A percentile compares a stretch with the other conserved stretches of the same genome.
Conservation (phyloP, 192 early-diverging fungal genomes). For the Glomus cerebriforme region DNA sequence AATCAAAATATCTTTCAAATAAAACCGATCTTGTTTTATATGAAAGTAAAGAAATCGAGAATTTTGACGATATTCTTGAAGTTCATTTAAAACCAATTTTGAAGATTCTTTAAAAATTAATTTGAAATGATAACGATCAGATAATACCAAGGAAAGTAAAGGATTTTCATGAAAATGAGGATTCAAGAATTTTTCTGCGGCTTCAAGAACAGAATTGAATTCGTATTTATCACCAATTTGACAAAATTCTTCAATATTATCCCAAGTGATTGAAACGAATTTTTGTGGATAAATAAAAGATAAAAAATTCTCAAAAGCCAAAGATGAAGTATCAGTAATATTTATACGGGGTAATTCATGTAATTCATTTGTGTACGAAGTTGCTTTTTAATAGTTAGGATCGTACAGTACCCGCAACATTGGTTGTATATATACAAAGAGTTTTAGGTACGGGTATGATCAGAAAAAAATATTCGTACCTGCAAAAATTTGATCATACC, state of each 20-base stretch:
- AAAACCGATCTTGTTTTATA: background rate
- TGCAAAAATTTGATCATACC: too few species aligned
- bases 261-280: background rate
- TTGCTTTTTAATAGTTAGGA: too few species aligned
- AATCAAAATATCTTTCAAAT: background rate
- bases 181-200: background rate
- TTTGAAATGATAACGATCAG: background rate
- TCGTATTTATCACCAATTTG: conserved; percentile 12
- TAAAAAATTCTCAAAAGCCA: background rate
- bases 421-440: too few species aligned
- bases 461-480: too few species aligned
- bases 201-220: background rate
- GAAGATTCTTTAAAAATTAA: conserved; percentile 6
- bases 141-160: background rate
- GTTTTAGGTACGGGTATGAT: too few species aligned
- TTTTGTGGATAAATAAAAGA: background rate
- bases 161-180: conserved; percentile 4
- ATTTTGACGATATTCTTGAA: background rate
- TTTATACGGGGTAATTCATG: background rate
- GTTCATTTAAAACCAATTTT: conserved; percentile 3
- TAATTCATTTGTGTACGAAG: background rate
- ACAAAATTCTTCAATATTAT: background rate
- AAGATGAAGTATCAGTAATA: background rate
- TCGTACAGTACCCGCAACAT: too few species aligned
- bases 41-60: background rate